Conservation (phyloP, 2,329 filamentous ascomycete species). For the Chalaropsis thielavioides region DNA sequence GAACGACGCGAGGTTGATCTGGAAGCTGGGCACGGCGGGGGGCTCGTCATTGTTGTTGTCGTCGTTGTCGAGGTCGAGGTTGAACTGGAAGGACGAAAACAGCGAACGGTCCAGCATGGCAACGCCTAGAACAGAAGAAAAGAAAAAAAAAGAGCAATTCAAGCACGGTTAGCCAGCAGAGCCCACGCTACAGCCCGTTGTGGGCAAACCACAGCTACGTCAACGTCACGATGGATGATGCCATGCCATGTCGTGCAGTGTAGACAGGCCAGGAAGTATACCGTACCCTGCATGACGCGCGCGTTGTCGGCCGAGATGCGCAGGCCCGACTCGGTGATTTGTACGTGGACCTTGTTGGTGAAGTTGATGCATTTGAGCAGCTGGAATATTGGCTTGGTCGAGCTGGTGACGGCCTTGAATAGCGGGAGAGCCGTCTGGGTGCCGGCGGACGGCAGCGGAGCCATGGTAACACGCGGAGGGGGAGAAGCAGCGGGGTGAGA, state of each 20-base stretch:
- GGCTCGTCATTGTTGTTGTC: constrained; percentile 30
- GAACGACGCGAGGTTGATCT: constrained; percentile 73
- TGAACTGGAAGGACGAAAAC: constrained; percentile 73
- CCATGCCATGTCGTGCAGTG: too few species aligned
- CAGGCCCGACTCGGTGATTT: constrained; percentile 73
- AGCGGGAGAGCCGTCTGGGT: constrained; percentile 31
- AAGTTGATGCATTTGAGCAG: constrained; percentile 44
- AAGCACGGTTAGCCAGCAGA: too few species aligned
- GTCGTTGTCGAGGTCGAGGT: constrained; percentile 29
- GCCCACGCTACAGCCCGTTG: too few species aligned
- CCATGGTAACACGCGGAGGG: constrained; percentile 22
- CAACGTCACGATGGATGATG: too few species aligned
- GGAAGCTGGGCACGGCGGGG: constrained; percentile 52
- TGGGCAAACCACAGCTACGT: too few species aligned
- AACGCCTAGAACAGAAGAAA: constrained; percentile 26
- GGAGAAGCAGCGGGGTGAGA: background rate
- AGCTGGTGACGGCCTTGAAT: constrained; percentile 63
- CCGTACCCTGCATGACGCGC: constrained; percentile 74
- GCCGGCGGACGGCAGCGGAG: background rate
- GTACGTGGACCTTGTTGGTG: constrained; percentile 44
- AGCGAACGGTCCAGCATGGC: constrained; percentile 79
- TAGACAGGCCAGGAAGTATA: background rate
- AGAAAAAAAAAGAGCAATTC: too few species aligned
- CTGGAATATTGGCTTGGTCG: constrained; percentile 59
- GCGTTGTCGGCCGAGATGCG: constrained; percentile 80